These are phyloP conservation scores for Candolleomyces eurysporus DNA, from an alignment of 768 basidiomycete genomes.

Conservation along the genomic window DNA sequence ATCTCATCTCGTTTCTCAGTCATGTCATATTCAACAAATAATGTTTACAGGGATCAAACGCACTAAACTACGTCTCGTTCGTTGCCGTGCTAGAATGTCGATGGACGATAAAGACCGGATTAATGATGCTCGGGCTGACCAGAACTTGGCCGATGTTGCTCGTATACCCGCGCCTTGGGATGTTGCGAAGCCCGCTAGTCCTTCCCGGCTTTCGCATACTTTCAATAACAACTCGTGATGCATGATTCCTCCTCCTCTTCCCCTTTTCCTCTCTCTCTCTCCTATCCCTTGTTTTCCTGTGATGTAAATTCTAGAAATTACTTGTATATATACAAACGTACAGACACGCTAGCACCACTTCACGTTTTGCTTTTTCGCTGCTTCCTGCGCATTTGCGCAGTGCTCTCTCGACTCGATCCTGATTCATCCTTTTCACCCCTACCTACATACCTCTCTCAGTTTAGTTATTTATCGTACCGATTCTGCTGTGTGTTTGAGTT, in stretches of 20 bases:
- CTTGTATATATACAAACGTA: too few species aligned
- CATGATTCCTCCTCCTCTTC: neutral
- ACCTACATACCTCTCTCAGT: too few species aligned
- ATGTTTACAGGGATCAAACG: slow-evolving; percentile 70
- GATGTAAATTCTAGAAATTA: too few species aligned
- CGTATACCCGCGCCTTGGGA: slow-evolving; percentile 75
- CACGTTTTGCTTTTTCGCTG: too few species aligned
- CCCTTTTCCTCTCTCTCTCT: too few species aligned
- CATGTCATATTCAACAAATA: slow-evolving; percentile 3
- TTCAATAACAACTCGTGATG: neutral
- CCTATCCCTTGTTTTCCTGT: too few species aligned
- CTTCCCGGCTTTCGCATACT: slow-evolving; percentile 13
- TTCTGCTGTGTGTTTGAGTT: too few species aligned
- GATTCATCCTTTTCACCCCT: too few species aligned
- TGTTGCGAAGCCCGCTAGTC: slow-evolving; percentile 35
- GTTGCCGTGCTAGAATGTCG: slow-evolving; percentile 72
- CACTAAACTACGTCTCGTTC: slow-evolving; percentile 78
- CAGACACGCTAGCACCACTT: too few species aligned
- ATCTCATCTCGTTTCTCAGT: neutral
- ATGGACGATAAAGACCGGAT: slow-evolving; percentile 75
- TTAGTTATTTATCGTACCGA: too few species aligned
- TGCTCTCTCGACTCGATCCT: too few species aligned
- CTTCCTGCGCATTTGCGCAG: too few species aligned
- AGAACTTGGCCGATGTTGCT: slow-evolving; percentile 74
- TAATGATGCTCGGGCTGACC: slow-evolving; percentile 73